Evolutionary conservation across 1,139 yeast genomes (phyloP).

Genomic region (Candida sp.): DNA sequence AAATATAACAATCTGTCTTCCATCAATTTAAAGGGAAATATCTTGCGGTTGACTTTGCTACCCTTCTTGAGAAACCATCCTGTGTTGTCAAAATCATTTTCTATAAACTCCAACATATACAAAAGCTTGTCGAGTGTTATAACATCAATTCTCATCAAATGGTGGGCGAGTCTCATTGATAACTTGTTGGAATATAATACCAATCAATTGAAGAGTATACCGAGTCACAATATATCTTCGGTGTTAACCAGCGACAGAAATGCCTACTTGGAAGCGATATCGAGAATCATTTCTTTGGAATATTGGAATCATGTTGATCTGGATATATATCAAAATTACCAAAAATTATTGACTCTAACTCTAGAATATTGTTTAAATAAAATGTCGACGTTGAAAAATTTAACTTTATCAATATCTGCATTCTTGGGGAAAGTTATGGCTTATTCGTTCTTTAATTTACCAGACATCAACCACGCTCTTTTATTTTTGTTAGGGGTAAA

Average conservation of each 20-base stretch:
- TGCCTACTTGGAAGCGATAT: slow-evolving; percentile 72
- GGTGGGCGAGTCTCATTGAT: slow-evolving; percentile 65
- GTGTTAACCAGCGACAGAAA: slow-evolving; percentile 46
- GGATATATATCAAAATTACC: slow-evolving; percentile 21
- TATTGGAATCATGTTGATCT: slow-evolving; percentile 52
- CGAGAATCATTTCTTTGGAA: slow-evolving; percentile 57
- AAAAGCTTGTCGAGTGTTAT: slow-evolving; percentile 33
- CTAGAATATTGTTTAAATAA: slow-evolving; percentile 53
- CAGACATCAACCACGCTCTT: slow-evolving; percentile 60
- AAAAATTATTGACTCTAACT: slow-evolving; percentile 45
- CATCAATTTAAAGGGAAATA: slow-evolving; percentile 60
- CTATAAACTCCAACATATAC: slow-evolving; percentile 23
- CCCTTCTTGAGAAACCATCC: slow-evolving; percentile 54
- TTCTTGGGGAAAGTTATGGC: slow-evolving; percentile 83
- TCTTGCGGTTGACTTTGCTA: slow-evolving; percentile 61
- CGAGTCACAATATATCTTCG: neutral
- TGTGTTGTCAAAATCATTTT: slow-evolving; percentile 21
- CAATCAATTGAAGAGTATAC: slow-evolving; percentile 12
- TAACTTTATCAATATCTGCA: slow-evolving; percentile 62
- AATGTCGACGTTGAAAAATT: slow-evolving; percentile 47
- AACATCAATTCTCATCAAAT: slow-evolving; percentile 44
- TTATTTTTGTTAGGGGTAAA: slow-evolving; percentile 60
- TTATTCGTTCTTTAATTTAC: slow-evolving; percentile 56
- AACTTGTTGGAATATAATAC: slow-evolving; percentile 33
- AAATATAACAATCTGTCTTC: slow-evolving; percentile 18